phyloP scores from a whole-genome alignment of 2,329 filamentous ascomycete genomes.

The Sarocladium brachiariae region DNA sequence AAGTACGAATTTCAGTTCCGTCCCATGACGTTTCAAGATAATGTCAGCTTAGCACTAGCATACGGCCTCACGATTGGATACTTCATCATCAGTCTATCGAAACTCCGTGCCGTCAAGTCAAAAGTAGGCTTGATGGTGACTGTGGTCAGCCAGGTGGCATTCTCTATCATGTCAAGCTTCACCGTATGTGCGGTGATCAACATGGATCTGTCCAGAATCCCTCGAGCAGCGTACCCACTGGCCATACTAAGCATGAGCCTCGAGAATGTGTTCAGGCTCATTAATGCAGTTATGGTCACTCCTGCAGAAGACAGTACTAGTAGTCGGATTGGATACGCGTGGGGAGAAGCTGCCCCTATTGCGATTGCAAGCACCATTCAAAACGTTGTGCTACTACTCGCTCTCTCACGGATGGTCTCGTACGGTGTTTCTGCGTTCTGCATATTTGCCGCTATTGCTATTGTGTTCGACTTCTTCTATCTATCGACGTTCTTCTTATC shows the following conservation, averaged over 20 bases:
- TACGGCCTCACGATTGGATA: constrained; percentile 60
- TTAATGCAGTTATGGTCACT: constrained; percentile 69
- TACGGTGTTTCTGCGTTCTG: constrained; percentile 70
- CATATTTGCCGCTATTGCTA: constrained; percentile 66
- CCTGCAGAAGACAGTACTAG: constrained; percentile 62
- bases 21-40: constrained; percentile 62
- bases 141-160: constrained; percentile 60
- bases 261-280: constrained; percentile 71
- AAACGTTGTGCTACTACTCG: constrained; percentile 59
- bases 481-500: constrained; percentile 74
- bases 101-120: constrained; percentile 68
- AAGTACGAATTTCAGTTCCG: constrained; percentile 75
- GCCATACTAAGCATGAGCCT: constrained; percentile 72
- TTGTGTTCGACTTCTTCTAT: constrained; percentile 71
- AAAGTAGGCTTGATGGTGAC: constrained; percentile 65
- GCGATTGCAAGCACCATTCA: constrained; percentile 62
- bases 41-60: constrained; percentile 54
- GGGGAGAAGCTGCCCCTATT: constrained; percentile 65
- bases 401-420: constrained; percentile 60
- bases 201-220: constrained; percentile 68
- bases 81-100: constrained; percentile 59
- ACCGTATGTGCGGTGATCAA: constrained; percentile 71
- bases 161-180: constrained; percentile 72
- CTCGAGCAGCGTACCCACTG: constrained; percentile 66
- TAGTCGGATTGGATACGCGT: constrained; percentile 63